Evolutionary conservation across 495 filamentous ascomycete species (phyloP), one percentile per base, ranked within the genome.

Genomic region (Xylaria venustula): DNA sequence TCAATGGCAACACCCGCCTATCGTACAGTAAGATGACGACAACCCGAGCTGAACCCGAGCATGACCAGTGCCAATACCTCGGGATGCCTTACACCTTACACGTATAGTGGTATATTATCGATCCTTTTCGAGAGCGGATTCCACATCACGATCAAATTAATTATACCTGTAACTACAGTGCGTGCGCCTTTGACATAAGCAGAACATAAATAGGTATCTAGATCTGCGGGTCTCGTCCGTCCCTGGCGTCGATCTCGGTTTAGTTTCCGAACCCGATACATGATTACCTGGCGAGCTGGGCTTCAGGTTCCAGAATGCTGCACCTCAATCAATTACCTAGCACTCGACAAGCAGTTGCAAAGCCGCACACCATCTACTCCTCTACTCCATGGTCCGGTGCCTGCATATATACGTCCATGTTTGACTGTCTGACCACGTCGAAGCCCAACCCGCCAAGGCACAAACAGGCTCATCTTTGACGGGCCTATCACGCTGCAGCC

Each of bases 181-280:
- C 30, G 5, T 34, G 30, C n/a, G n/a, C n/a, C 14, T 41, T 41
- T 26, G 50, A 40, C 19, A 54, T n/a, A n/a, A n/a, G n/a, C n/a
- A n/a, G n/a, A n/a, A n/a, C n/a, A n/a, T n/a, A n/a, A n/a, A n/a
- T n/a, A n/a, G n/a, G n/a, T n/a, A n/a, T 54, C n/a, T 37, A 48
- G 44, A 58, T 58, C 54, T 47, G 54, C 54, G 40, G 42, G 54
- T 34, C 20, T 58, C 7, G 15, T 49, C n/a, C n/a, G n/a, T 34
- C 34, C 45, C 45, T 40, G n/a, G 46, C 44, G 55, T 17, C 32
- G 55, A 50, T 58, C 55, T 50, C 47, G 45, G 45, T 1, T 7
- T 48, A 12, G 19, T 19, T 20, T 15, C 45, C 45, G 45, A 28
- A 22, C 45, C 19, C 45, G 36, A 37, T 47, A 54, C 19, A 20